These are phyloP conservation scores for Backusella tuberculispora DNA, from an alignment of 192 early-diverging fungal genomes.

Conservation along the genomic window DNA sequence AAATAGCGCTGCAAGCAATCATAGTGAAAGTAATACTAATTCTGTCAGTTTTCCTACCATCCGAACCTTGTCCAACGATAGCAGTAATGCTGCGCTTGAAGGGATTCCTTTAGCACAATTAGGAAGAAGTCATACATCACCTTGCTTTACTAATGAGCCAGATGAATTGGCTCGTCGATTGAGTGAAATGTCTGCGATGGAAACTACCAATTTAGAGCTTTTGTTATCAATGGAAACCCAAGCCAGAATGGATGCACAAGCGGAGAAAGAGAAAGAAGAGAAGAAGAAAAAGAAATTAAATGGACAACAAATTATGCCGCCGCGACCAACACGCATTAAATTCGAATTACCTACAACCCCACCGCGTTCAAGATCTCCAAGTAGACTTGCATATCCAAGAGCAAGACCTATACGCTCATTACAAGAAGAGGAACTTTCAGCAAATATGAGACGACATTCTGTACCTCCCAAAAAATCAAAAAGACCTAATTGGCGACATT, in stretches of 20 bases:
- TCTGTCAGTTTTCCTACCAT: background rate
- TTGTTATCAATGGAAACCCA: slow-evolving; percentile 35
- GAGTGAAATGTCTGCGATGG: background rate
- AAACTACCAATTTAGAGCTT: slow-evolving; percentile 26
- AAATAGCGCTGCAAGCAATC: background rate
- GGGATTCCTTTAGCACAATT: background rate
- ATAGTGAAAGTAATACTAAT: background rate
- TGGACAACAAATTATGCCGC: slow-evolving; percentile 28
- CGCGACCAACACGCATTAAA: slow-evolving; percentile 33
- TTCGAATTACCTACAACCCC: slow-evolving; percentile 40
- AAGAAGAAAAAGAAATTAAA: slow-evolving; percentile 26
- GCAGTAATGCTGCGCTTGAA: background rate
- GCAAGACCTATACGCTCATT: slow-evolving; percentile 16
- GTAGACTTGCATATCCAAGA: slow-evolving; percentile 23
- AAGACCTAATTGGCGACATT: slow-evolving; percentile 25
- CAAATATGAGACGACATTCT: background rate
- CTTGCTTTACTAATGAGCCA: background rate
- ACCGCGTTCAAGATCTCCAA: slow-evolving; percentile 29
- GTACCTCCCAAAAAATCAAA: background rate
- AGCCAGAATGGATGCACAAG: slow-evolving; percentile 26
- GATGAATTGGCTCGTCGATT: background rate
- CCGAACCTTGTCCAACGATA: background rate
- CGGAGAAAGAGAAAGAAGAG: slow-evolving; percentile 23
- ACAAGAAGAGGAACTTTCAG: slow-evolving; percentile 10
- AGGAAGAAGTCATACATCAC: background rate